phyloP scores from a whole-genome alignment of 148 eudicot species.

The Arctostaphylos glauca region DNA sequence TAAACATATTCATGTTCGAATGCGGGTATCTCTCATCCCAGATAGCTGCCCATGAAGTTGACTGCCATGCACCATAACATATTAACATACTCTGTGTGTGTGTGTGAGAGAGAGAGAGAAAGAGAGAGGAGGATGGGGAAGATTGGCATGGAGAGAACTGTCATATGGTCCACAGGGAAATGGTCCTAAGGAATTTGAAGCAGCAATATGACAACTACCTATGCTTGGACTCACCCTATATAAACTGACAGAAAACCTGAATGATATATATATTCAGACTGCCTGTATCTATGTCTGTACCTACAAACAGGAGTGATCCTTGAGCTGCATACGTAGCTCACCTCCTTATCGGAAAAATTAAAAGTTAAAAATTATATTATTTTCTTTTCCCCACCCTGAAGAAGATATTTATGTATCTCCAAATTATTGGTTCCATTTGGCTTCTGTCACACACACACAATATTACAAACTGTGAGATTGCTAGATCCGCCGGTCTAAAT shows the following conservation, averaged over 20 bases:
- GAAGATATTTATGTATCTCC: no score
- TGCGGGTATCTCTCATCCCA: neutral
- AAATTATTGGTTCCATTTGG: no score
- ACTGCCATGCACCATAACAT: neutral
- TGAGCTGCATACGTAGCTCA: neutral
- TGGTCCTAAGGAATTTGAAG: constrained; percentile 24
- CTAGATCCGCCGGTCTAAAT: no score
- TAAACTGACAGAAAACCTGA: constrained; percentile 4
- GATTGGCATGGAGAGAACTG: neutral
- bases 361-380: no score
- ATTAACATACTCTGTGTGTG: no score
- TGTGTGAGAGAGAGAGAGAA: neutral
- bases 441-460: no score
- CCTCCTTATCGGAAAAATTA: neutral
- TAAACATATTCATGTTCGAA: no score
- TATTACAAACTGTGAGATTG: no score
- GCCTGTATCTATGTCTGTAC: neutral
- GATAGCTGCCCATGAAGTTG: neutral
- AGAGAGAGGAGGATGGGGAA: constrained; percentile 6
- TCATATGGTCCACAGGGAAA: constrained; percentile 16
- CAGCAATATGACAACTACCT: constrained; percentile 16
- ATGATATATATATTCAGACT: neutral
- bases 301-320: constrained; percentile 6
- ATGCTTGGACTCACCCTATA: constrained; percentile 23
- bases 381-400: no score